Evolutionary conservation across 306 rosid species (phyloP).

Genomic region (Cicer judaicum): DNA sequence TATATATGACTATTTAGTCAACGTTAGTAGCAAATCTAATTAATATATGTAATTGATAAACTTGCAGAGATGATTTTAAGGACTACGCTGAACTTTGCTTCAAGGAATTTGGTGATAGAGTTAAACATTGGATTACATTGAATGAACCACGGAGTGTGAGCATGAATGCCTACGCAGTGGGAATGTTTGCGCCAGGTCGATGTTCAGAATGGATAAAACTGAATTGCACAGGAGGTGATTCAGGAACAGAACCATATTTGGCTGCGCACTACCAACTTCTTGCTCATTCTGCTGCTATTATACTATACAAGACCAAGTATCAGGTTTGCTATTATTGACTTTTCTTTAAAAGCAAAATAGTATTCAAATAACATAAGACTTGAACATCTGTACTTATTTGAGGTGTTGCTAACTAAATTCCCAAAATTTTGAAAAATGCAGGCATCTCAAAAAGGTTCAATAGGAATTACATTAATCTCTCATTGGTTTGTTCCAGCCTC

Average conservation of each 20-base stretch:
- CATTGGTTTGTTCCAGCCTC: conserved; percentile 61
- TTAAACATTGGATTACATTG: conserved; percentile 67
- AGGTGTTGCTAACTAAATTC: not conserved
- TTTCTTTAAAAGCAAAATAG: not conserved
- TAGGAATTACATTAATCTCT: conserved; percentile 58
- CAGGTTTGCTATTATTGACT: not conserved
- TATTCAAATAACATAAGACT: not conserved
- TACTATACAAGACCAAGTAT: not conserved
- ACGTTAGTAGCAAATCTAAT: not conserved
- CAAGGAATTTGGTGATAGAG: conserved; percentile 61
- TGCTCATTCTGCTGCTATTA: conserved; percentile 23
- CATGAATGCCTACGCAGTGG: conserved; percentile 45
- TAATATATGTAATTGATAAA: not conserved
- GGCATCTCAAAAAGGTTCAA: conserved; percentile 67
- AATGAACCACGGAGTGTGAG: conserved; percentile 56
- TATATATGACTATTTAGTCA: not conserved
- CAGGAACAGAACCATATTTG: conserved; percentile 38
- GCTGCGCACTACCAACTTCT: conserved; percentile 38
- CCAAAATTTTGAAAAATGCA: conserved; percentile 38
- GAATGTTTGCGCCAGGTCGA: conserved; percentile 39
- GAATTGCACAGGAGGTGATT: conserved; percentile 44
- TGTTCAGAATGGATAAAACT: conserved; percentile 35
- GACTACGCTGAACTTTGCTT: conserved; percentile 43
- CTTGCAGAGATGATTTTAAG: conserved; percentile 41
- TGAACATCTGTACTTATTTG: not conserved